A percentile compares a stretch with the other conserved stretches of the same genome.
Conservation (phyloP, 306 rosid species). For the Pterocarpus santalinus region DNA sequence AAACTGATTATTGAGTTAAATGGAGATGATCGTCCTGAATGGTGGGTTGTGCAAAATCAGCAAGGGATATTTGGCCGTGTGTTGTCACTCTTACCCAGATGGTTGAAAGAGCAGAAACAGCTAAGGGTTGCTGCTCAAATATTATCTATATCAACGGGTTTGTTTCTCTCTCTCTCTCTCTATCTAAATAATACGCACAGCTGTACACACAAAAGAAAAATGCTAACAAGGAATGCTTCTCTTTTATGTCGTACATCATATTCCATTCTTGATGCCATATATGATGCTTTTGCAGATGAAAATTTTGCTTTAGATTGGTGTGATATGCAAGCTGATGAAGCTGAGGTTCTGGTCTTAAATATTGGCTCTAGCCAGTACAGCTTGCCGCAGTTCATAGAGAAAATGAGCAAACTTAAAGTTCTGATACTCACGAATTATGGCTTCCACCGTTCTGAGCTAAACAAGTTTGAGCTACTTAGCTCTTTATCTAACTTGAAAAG, state of each 20-base stretch:
- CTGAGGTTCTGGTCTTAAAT: conserved; percentile 71
- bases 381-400: conserved; percentile 56
- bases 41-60: conserved; percentile 60
- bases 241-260: neutral
- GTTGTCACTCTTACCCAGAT: conserved; percentile 12
- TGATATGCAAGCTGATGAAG: conserved; percentile 56
- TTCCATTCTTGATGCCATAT: neutral
- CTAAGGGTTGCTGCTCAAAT: conserved; percentile 45
- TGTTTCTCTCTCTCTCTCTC: conserved; percentile 36
- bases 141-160: conserved; percentile 80
- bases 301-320: conserved; percentile 58
- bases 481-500: conserved; percentile 55
- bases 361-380: conserved; percentile 50
- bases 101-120: conserved; percentile 31
- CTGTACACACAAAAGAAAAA: conserved; percentile 3
- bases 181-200: neutral
- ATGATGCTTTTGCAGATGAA: conserved; percentile 62
- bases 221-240: neutral
- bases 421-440: conserved; percentile 63
- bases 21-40: conserved; percentile 57
- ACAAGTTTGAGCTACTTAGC: conserved; percentile 51
- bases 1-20: conserved; percentile 59
- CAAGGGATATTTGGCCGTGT: conserved; percentile 48
- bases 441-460: conserved; percentile 52
- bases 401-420: conserved; percentile 65